These are phyloP conservation scores for Lodderomyces elongisporus DNA, from an alignment of 1,139 yeast genomes.

Conservation along the genomic window DNA sequence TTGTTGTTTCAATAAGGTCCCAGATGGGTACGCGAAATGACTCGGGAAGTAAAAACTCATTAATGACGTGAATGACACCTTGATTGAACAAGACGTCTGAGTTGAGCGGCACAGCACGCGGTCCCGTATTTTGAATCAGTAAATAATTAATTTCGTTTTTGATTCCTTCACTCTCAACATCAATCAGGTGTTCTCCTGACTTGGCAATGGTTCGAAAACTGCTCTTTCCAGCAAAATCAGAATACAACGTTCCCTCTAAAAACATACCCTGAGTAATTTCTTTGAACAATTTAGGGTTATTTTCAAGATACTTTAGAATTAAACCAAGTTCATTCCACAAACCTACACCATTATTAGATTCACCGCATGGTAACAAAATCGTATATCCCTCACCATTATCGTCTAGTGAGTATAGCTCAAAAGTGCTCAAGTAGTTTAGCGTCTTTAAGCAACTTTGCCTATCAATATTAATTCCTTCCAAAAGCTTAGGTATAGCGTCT, in stretches of 20 bases:
- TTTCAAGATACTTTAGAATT: constrained; percentile 52
- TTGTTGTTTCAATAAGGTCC: constrained; percentile 49
- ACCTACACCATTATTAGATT: constrained; percentile 5
- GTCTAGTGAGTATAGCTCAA: constrained; percentile 34
- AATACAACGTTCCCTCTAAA: constrained; percentile 60
- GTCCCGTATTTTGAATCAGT: constrained; percentile 19
- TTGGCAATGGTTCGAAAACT: constrained; percentile 18
- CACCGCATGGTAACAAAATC: constrained; percentile 70
- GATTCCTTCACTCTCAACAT: constrained; percentile 17
- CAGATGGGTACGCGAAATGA: constrained; percentile 48
- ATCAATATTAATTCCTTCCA: constrained; percentile 30
- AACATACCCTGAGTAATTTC: constrained; percentile 54
- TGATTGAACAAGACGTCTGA: constrained; percentile 72
- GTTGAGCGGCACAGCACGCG: constrained; percentile 33
- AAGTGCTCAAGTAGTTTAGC: constrained; percentile 27
- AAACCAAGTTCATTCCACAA: constrained; percentile 69
- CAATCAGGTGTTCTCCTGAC: too few species aligned
- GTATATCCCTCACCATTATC: constrained; percentile 64
- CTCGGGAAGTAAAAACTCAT: constrained; percentile 54
- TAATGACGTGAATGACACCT: constrained; percentile 80
- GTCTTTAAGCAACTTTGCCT: constrained; percentile 34
- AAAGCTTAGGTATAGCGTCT: constrained; percentile 28
- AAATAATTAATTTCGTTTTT: constrained; percentile 23
- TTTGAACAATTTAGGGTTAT: constrained; percentile 47
- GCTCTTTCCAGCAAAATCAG: constrained; percentile 44